Base-by-base conservation (phyloP, 1,139 yeast genomes). In the Sugiyamaella pinicola region DNA sequence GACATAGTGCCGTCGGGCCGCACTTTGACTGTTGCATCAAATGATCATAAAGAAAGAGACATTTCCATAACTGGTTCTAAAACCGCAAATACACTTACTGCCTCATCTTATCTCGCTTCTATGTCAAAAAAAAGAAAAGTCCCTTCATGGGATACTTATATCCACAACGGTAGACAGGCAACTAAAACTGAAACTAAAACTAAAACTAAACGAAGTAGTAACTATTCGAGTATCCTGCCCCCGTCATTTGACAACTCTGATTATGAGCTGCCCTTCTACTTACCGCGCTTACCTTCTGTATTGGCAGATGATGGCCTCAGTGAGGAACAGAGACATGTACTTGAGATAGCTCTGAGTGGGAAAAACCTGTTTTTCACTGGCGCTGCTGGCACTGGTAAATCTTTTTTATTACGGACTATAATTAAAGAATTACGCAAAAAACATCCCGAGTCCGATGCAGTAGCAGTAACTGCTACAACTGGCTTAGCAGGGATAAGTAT, bases 361-460 rank as follows among this genome's bases (percentile, higher is more conserved):
- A 35, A 54, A 18, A 61, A 51, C 37, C n/a, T 62, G 46, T 91
- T 91, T 67, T 90, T 85, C 66, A 90, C 97, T 0, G 98, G 98
- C 48, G 87, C 96, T 33, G 98, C 98, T 0, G 98, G 98, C 63
- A 90, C 97, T 0, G 98, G 98, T 62, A 91, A 91, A 67, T 89
- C 97, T 2, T 84, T 84, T 17, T 79, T 90, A 9, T 71, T 90
- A 49, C 74, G 79, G 47, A 79, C 80, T 39, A 71, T 90, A 33
- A 87, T 89, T 18, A 65, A 68, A 10, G 65, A 68, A 13, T 63
- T 83, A 40, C 67, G 71, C 13, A 68, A 73, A 4, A 69, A 74
- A 44, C 67, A 74, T 52, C 81, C 81, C 1, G 63, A 69, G 2
- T 15, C 41, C 1, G 74, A 74, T 9, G 70, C 74, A 0, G 85